Evolutionary conservation across 2,329 filamentous ascomycete species (phyloP).

Genomic region (Coniochaeta ligniaria): DNA sequence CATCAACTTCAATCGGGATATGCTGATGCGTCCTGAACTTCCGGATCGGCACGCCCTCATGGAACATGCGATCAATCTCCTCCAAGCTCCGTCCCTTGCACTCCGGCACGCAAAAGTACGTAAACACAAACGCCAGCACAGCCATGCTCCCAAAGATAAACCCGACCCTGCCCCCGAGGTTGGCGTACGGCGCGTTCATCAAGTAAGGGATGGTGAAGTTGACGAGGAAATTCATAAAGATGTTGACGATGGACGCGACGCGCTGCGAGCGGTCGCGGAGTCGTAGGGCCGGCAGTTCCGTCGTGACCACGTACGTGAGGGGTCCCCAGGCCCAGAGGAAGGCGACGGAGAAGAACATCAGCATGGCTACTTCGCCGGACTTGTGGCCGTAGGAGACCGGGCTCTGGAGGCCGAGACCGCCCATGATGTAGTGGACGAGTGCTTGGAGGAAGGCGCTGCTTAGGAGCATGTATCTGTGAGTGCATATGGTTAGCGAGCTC

Average conservation of each 20-base stretch:
- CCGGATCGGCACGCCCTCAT: slow-evolving; percentile 9
- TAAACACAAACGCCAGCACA: slow-evolving; percentile 14
- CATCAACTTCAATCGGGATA: neutral
- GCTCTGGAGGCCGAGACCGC: slow-evolving; percentile 21
- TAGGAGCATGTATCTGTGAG: slow-evolving; percentile 12
- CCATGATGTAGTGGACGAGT: slow-evolving; percentile 24
- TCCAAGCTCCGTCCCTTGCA: slow-evolving; percentile 28
- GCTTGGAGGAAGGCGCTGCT: slow-evolving; percentile 13
- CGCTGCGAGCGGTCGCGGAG: slow-evolving; percentile 23
- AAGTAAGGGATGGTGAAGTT: slow-evolving; percentile 30
- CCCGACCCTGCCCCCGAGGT: slow-evolving; percentile 25
- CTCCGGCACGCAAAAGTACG: slow-evolving; percentile 27
- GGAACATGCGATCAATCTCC: slow-evolving; percentile 24
- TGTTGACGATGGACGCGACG: slow-evolving; percentile 19
- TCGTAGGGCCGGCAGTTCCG: slow-evolving; percentile 23
- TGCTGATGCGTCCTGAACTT: slow-evolving; percentile 9
- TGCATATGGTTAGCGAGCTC: neutral
- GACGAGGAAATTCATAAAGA: slow-evolving; percentile 22
- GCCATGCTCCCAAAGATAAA: slow-evolving; percentile 25
- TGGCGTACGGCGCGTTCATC: slow-evolving; percentile 24
- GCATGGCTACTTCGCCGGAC: slow-evolving; percentile 22
- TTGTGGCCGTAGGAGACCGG: slow-evolving; percentile 11
- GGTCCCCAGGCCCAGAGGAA: slow-evolving; percentile 26
- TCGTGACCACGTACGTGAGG: slow-evolving; percentile 24
- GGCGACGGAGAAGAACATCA: slow-evolving; percentile 21